A percentile compares a stretch with the other conserved stretches of the same genome.
Evolutionary conservation across 176 grass and related monocot species (phyloP).

Genomic region (Lolium multiflorum): DNA sequence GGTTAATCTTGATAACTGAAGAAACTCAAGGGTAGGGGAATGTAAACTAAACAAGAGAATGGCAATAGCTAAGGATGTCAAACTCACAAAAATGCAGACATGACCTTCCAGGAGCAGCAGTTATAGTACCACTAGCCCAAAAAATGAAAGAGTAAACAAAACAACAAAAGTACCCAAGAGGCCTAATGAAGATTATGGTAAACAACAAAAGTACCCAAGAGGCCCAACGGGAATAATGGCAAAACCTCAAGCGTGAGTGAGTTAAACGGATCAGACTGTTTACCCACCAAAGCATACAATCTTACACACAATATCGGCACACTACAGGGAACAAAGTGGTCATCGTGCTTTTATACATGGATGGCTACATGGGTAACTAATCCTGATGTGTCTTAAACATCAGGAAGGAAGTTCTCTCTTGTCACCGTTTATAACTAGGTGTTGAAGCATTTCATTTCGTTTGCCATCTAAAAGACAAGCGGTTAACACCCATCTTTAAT

Average conservation of each 20-base stretch:
- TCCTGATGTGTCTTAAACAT: not conserved
- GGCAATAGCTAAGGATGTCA: not conserved
- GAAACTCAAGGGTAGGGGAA: constrained; percentile 3
- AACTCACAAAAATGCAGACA: constrained; percentile 9
- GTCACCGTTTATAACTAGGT: not conserved
- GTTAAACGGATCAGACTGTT: not conserved
- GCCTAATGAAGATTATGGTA: not conserved
- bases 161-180: not conserved
- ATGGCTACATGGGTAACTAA: not conserved
- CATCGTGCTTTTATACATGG: not conserved
- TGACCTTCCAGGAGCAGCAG: not conserved
- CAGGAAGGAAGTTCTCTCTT: not conserved
- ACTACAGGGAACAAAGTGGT: not conserved
- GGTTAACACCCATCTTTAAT: no score
- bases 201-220: not conserved
- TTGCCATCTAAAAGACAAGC: no score
- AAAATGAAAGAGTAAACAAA: not conserved
- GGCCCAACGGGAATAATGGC: not conserved
- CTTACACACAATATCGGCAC: not conserved
- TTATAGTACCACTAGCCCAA: not conserved
- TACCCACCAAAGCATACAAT: not conserved
- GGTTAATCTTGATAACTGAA: not conserved
- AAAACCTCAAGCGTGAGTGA: not conserved
- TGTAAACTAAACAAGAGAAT: constrained; percentile 6
- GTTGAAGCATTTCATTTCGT: not conserved